These are phyloP conservation scores for Diaporthe velutina DNA, from an alignment of 2,329 filamentous ascomycete species.

Conservation along the genomic window DNA sequence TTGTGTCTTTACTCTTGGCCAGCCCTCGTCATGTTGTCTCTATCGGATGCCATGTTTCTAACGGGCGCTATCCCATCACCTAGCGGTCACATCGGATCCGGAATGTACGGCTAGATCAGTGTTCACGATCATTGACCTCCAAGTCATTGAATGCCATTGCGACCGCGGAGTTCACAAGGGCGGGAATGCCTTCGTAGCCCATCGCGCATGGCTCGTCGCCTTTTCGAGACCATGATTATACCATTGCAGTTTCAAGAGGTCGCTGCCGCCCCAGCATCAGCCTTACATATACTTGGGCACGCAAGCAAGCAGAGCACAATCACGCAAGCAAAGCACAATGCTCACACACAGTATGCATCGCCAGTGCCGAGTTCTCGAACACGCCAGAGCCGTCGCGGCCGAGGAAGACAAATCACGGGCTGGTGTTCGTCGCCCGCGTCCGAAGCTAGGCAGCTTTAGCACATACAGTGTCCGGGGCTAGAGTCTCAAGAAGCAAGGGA, in stretches of 20 bases:
- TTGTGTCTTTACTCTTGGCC: neutral
- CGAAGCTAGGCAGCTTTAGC: conserved; percentile 8
- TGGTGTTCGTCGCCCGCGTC: neutral
- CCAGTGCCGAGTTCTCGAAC: conserved; percentile 5
- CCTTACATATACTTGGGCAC: neutral
- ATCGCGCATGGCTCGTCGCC: neutral
- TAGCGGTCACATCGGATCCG: neutral
- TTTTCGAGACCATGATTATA: neutral
- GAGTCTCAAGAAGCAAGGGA: conserved; percentile 25
- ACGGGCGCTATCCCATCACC: neutral
- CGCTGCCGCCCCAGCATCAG: neutral
- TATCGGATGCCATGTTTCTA: neutral
- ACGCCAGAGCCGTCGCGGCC: conserved; percentile 5
- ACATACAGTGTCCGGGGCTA: conserved; percentile 33
- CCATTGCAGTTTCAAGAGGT: neutral
- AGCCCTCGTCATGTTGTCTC: neutral
- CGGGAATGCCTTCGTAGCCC: neutral
- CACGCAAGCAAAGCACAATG: neutral
- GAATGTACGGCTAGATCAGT: neutral
- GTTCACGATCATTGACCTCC: no score
- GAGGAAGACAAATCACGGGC: conserved; percentile 10
- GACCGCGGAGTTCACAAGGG: neutral
- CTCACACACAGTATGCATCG: neutral
- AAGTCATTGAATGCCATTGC: no score
- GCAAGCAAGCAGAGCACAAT: no score